Evolutionary conservation across 1,284 basidiomycete genomes (phyloP).

Genomic region (Malassezia dermatis): DNA sequence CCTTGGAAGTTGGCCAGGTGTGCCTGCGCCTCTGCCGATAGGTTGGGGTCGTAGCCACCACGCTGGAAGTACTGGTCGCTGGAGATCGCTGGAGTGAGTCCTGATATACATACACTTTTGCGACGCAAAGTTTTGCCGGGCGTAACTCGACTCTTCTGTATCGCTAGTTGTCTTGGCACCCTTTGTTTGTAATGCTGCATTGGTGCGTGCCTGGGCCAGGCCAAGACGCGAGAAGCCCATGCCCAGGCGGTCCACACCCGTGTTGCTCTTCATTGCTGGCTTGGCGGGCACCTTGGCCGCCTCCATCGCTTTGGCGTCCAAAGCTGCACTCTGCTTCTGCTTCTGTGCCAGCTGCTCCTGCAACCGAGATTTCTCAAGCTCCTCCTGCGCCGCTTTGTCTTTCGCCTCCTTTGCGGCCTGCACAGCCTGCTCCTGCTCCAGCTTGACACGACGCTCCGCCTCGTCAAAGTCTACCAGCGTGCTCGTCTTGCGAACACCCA

Average conservation of each 20-base stretch:
- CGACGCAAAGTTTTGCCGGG: slow-evolving; percentile 76
- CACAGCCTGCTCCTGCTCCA: slow-evolving; percentile 25
- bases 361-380: slow-evolving; percentile 15
- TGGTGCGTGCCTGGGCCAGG: slow-evolving; percentile 51
- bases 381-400: slow-evolving; percentile 23
- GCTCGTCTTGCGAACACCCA: slow-evolving; percentile 37
- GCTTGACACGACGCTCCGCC: slow-evolving; percentile 37
- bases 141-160: slow-evolving; percentile 58
- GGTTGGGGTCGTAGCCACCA: slow-evolving; percentile 69
- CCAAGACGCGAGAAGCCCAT: slow-evolving; percentile 77
- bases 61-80: slow-evolving; percentile 96
- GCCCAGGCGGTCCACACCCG: slow-evolving; percentile 59
- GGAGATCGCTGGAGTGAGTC: slow-evolving; percentile 54
- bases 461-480: slow-evolving; percentile 42
- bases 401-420: slow-evolving; percentile 20
- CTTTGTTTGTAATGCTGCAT: slow-evolving; percentile 26
- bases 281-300: slow-evolving; percentile 12
- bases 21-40: slow-evolving; percentile 65
- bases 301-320: neutral
- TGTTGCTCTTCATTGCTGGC: slow-evolving; percentile 48
- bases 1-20: slow-evolving; percentile 78
- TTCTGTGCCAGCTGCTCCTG: slow-evolving; percentile 11
- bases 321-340: slow-evolving; percentile 21
- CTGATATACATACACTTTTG: slow-evolving; percentile 59
- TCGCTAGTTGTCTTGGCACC: slow-evolving; percentile 12